Percentiles rank a stretch among this genome's conserved stretches.
phyloP scores from a whole-genome alignment of 148 eudicot genomes.

The Dianthus caryophyllus region DNA sequence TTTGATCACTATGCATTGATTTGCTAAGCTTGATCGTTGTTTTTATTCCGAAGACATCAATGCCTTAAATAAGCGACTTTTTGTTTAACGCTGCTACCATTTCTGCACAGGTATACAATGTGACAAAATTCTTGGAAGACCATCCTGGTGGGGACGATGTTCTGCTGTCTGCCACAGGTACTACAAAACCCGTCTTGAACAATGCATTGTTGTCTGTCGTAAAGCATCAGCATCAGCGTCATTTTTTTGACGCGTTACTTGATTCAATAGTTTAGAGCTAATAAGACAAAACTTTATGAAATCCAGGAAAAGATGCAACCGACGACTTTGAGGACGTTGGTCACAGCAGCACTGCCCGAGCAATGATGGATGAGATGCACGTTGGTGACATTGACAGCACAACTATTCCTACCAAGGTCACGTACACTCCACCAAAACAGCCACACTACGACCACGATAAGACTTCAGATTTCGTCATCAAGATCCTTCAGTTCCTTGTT shows the following conservation, averaged over 20 bases:
- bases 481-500: constrained; percentile 80
- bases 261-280: background rate
- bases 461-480: constrained; percentile 62
- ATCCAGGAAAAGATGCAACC: constrained; percentile 89
- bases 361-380: constrained; percentile 70
- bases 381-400: constrained; percentile 67
- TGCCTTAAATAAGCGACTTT: background rate
- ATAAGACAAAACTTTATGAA: background rate
- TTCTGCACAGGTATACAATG: constrained; percentile 64
- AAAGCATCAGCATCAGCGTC: background rate
- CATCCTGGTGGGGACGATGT: constrained; percentile 98
- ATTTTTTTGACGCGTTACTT: background rate
- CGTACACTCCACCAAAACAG: constrained; percentile 65
- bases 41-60: background rate
- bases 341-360: constrained; percentile 76
- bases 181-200: background rate
- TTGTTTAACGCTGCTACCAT: background rate
- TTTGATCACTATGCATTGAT: background rate
- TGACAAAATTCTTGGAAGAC: constrained; percentile 83
- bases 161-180: constrained; percentile 77
- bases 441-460: constrained; percentile 63
- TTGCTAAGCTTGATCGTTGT: background rate
- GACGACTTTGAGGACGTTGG: constrained; percentile 92
- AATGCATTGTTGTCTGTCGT: background rate
- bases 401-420: constrained; percentile 47